Evolutionary conservation across 768 basidiomycete genomes (phyloP), one percentile per base, ranked within the genome.

Genomic region (Trametes meyenii): DNA sequence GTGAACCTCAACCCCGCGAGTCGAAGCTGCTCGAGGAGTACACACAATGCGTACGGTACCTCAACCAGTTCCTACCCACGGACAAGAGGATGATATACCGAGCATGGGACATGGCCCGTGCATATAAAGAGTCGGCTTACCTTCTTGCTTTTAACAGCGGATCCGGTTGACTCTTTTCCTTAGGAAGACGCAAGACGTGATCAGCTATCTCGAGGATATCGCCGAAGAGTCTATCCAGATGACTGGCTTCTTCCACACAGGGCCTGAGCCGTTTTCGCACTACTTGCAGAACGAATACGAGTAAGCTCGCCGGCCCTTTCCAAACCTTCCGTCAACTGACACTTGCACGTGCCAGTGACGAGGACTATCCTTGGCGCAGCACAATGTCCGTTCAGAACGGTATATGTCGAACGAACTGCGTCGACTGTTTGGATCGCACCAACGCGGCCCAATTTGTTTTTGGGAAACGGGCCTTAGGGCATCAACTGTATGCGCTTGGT

Each of bases 371-470:
- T 16, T 90, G 88, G 83, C 85, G 92, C 8, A 77, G 74, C 56
- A 80, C 77, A 1, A 92, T 97, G 64, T 81, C 85, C 1, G 76
- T 99, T 11, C 97, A 99, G 74, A 93, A 90, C 48, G 97, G 97
- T 1, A 85, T 98, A 26, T 92, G 92, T 61, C 83, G 97, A 16
- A 94, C 88, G 0, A 99, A 99, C 69, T 99, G 97, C 69, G 95
- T 99, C 0, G 96, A 99, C 69, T 99, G 96, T 69, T 78, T 99
- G 14, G 95, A 97, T 73, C 86, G 96, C 12, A 98, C 96, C 3
- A 98, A 98, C 68, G 94, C 94, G 3, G 94, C 94, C 0, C 96
- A 98, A 69, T 98, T 98, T 70, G 94, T 96, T 0, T 96, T 98
- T 61, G 97, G 94, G 2, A 96, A 97, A 73, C 87, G 92, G 21